phyloP scores from a whole-genome alignment of 1,284 basidiomycete species.

The Pseudozyma sp. region DNA sequence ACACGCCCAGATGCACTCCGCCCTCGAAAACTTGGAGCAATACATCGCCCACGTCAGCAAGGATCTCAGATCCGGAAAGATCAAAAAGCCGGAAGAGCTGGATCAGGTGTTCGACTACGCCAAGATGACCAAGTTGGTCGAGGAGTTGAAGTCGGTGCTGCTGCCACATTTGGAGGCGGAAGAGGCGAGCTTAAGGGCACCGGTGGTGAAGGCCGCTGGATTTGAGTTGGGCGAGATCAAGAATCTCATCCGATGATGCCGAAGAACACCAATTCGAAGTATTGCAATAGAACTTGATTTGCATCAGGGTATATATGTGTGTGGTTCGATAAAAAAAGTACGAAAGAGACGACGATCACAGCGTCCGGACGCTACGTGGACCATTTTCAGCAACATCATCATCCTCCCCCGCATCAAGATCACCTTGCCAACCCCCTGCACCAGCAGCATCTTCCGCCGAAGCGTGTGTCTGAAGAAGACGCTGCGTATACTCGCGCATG shows the following conservation, averaged over 20 bases:
- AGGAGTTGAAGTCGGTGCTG: constrained; percentile 31
- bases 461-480: neutral
- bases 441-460: neutral
- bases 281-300: constrained; percentile 1
- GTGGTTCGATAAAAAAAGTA: neutral
- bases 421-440: constrained; percentile 8
- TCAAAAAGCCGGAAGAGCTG: constrained; percentile 17
- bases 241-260: constrained; percentile 28
- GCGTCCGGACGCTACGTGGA: constrained; percentile 38
- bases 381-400: constrained; percentile 16
- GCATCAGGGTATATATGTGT: constrained; percentile 6
- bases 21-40: constrained; percentile 27
- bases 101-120: constrained; percentile 40
- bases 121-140: constrained; percentile 23
- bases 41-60: constrained; percentile 23
- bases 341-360: constrained; percentile 4
- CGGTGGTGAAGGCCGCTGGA: constrained; percentile 45
- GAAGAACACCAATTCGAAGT: no score
- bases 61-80: constrained; percentile 14
- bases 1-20: constrained; percentile 48
- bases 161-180: constrained; percentile 56
- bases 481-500: constrained; percentile 23
- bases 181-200: constrained; percentile 47
- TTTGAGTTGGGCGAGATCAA: constrained; percentile 41
- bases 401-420: constrained; percentile 22